Evolutionary conservation across 1,284 basidiomycete species (phyloP), one percentile per base, ranked within the genome.

Genomic region (Ganoderma resinaceum): DNA sequence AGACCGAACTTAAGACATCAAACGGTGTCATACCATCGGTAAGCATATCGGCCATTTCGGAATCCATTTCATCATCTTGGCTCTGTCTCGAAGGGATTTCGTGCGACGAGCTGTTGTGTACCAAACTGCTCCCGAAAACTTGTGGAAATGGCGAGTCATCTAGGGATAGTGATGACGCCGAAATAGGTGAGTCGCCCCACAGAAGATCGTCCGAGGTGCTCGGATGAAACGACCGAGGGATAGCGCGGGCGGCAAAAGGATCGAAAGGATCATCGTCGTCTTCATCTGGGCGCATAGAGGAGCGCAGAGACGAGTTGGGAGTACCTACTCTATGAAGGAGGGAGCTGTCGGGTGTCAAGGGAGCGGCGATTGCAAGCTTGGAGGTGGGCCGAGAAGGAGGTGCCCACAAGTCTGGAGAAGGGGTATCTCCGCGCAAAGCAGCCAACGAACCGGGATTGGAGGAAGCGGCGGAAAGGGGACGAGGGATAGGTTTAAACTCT

Each of bases 11-110:
- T 26, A 99, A 89, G 49, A 99, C 95, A 76, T 99, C 97, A 74
- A 99, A 94, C 0, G 97, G 97, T 1, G 97, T 97, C 94, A 99
- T 97, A 42, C 95, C 95, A 74, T 94, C 91, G 0, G 91, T 92
- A 61, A 94, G 85, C 77, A 86, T 80, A n/a, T 85, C 84, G 16
- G 84, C 82, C 3, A 85, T 82, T 31, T 91, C 90, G 7, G 82
- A 78, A 66, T 90, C 89, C 66, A 82, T 79, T 63, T 88, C 87
- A 62, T 76, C 66, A 38, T 66, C 69, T 46, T 72, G 65, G 68
- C 74, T 67, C 37, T 70, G 74, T 7, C 64, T 62, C 26, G 63
- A 53, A 11, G 63, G 67, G 1, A 72, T 42, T 37, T 70, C 69
- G n/a, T 65, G 70, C 9, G 33, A 57, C 40, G 63, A 69, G 58